Conservation (phyloP, 2,329 filamentous ascomycete genomes). For the Pseudogymnoascus sp. region DNA sequence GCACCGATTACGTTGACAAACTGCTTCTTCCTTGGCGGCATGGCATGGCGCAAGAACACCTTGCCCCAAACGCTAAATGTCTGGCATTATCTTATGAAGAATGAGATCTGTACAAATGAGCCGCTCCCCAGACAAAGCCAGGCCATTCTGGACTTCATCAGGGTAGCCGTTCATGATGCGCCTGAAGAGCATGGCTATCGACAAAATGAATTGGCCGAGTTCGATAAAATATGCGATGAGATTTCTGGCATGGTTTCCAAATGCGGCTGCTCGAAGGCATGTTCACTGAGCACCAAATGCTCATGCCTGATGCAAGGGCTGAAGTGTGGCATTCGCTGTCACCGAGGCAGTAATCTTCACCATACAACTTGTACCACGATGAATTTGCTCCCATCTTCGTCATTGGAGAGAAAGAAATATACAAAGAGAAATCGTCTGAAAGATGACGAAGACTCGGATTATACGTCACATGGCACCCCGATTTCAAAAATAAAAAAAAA, state of each 20-base stretch:
- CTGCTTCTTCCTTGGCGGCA: constrained; percentile 9
- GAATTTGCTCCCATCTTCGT: neutral
- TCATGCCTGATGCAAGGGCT: neutral
- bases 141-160: constrained; percentile 2
- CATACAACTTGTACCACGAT: neutral
- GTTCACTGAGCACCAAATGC: neutral
- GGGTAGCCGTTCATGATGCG: neutral
- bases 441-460: neutral
- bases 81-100: constrained; percentile 9
- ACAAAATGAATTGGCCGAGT: neutral
- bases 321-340: neutral
- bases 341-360: neutral
- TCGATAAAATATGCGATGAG: neutral
- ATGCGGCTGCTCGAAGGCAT: neutral
- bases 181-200: neutral
- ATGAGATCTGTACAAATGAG: constrained; percentile 10
- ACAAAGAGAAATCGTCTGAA: neutral
- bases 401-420: neutral
- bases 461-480: neutral
- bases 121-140: constrained; percentile 4
- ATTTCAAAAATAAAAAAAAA: neutral
- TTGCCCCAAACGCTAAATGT: neutral
- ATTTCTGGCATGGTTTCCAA: neutral
- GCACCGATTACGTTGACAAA: constrained; percentile 11
- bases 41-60: constrained; percentile 3